Conservation (phyloP, 2,329 filamentous ascomycete genomes). For the Diplocarpon rosae region DNA sequence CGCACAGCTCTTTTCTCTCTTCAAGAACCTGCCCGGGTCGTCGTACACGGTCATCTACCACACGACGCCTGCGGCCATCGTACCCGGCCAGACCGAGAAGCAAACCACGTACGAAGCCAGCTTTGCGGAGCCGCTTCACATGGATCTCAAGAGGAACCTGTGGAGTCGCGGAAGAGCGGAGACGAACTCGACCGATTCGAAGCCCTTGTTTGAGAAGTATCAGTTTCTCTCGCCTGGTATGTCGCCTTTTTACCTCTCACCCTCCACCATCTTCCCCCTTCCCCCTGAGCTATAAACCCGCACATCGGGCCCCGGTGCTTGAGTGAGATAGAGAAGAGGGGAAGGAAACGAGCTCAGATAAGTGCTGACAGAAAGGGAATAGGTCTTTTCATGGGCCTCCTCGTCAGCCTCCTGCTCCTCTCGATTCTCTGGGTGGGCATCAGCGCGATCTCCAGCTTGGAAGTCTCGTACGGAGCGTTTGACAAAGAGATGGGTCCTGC, state of each 20-base stretch:
- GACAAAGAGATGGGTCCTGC: slow-evolving; percentile 91
- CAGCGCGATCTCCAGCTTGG: slow-evolving; percentile 62
- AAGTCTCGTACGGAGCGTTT: slow-evolving; percentile 90
- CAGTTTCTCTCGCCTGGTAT: slow-evolving; percentile 84
- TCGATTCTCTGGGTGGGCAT: slow-evolving; percentile 71
- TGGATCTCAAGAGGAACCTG: slow-evolving; percentile 58
- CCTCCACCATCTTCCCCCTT: not conserved
- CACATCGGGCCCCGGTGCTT: not conserved
- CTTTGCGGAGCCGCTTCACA: slow-evolving; percentile 51
- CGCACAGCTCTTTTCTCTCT: slow-evolving; percentile 16
- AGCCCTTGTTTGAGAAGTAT: slow-evolving; percentile 78
- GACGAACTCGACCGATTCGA: slow-evolving; percentile 34
- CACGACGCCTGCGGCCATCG: slow-evolving; percentile 42
- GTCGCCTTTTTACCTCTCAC: slow-evolving; percentile 21
- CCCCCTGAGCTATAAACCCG: not conserved
- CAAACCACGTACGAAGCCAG: slow-evolving; percentile 47
- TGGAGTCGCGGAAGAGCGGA: slow-evolving; percentile 29
- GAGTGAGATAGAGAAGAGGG: not conserved
- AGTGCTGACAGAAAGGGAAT: not conserved
- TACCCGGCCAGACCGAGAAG: not conserved
- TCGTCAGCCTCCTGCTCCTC: slow-evolving; percentile 60
- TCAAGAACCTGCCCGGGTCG: slow-evolving; percentile 27
- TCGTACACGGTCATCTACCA: slow-evolving; percentile 69
- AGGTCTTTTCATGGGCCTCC: slow-evolving; percentile 84
- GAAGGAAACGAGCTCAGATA: not conserved